phyloP scores from a whole-genome alignment of 768 basidiomycete genomes.

The Infundibulicybe gibba region DNA sequence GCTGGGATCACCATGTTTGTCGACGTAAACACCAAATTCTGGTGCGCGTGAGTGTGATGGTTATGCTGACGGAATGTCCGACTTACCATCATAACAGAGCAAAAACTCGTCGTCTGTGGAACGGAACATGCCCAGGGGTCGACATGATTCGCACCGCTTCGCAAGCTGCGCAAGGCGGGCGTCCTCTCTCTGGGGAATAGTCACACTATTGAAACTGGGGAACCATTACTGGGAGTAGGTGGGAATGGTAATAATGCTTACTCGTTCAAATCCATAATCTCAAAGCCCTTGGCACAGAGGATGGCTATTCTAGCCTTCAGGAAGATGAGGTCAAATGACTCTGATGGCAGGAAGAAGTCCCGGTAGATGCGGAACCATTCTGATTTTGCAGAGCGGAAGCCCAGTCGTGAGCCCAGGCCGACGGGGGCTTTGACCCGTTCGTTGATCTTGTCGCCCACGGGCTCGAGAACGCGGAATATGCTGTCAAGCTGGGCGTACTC shows the following conservation, averaged over 20 bases:
- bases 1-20: conserved; percentile 89
- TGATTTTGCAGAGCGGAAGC: conserved; percentile 74
- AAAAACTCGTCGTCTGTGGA: conserved; percentile 91
- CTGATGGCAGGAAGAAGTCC: conserved; percentile 91
- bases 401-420: conserved; percentile 69
- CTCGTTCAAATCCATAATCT: conserved; percentile 96
- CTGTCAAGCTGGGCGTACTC: conserved; percentile 60
- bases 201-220: conserved; percentile 78
- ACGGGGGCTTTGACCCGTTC: conserved; percentile 70
- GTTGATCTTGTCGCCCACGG: conserved; percentile 86
- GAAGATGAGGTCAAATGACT: conserved; percentile 89
- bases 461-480: conserved; percentile 96
- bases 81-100: conserved; percentile 86
- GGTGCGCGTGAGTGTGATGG: conserved; percentile 1
- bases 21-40: conserved; percentile 95
- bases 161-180: conserved; percentile 64
- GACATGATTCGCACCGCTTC: conserved; percentile 82
- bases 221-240: background rate
- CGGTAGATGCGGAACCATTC: conserved; percentile 97
- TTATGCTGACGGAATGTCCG: background rate
- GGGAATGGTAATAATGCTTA: conserved; percentile 32
- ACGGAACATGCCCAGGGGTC: conserved; percentile 93
- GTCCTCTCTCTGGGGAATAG: conserved; percentile 80
- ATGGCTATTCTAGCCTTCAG: conserved; percentile 92
- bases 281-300: conserved; percentile 90